Conservation (phyloP, 2,329 filamentous ascomycete genomes). For the Aspergillus flavus region DNA sequence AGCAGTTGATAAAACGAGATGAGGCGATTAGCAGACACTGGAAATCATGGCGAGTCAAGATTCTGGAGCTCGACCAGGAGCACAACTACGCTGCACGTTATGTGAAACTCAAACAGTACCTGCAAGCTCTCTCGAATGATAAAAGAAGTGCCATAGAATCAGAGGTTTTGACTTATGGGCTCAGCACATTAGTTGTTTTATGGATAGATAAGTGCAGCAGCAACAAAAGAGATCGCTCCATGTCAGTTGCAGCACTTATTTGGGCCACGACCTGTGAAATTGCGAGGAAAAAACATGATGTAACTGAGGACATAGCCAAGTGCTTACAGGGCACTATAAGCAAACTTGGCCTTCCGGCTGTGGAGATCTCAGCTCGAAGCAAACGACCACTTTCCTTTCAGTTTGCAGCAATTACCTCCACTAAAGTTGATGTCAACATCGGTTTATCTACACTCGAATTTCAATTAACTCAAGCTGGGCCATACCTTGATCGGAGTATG, state of each 20-base stretch:
- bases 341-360: neutral
- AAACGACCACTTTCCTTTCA: neutral
- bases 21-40: neutral
- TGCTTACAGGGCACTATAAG: neutral
- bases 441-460: slow-evolving; percentile 58
- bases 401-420: neutral
- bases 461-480: slow-evolving; percentile 69
- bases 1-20: neutral
- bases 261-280: slow-evolving; percentile 39
- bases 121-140: neutral
- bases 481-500: slow-evolving; percentile 74
- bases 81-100: slow-evolving; percentile 4
- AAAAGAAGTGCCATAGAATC: slow-evolving; percentile 43
- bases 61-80: neutral
- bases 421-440: slow-evolving; percentile 36
- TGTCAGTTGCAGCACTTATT: slow-evolving; percentile 11
- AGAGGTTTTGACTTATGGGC: slow-evolving; percentile 44
- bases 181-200: slow-evolving; percentile 26
- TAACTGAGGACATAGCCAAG: neutral
- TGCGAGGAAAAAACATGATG: neutral
- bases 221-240: neutral
- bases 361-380: neutral
- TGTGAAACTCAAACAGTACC: slow-evolving; percentile 4
- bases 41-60: slow-evolving; percentile 8
- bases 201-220: slow-evolving; percentile 19